Evolutionary conservation across 805 yeast genomes (phyloP).

Genomic region (Metschnikowia baotianmanensis): DNA sequence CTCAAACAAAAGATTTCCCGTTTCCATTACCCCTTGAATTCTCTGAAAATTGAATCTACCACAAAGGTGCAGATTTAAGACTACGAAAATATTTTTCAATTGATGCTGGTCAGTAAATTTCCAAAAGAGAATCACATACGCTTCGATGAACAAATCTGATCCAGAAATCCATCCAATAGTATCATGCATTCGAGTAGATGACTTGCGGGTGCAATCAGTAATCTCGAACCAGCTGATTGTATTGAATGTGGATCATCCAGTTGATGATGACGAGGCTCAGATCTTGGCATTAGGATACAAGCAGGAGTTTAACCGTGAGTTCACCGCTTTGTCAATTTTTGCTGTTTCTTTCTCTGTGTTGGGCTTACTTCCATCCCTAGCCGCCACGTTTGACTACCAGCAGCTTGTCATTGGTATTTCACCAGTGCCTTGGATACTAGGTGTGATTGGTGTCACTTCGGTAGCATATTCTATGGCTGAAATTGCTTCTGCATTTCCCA

Average conservation of each 20-base stretch:
- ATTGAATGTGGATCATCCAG: constrained; percentile 47
- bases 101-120: constrained; percentile 3
- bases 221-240: constrained; percentile 37
- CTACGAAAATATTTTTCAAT: not conserved
- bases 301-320: constrained; percentile 60
- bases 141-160: constrained; percentile 10
- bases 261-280: constrained; percentile 50
- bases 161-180: constrained; percentile 19
- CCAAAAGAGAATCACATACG: too few species aligned
- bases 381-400: constrained; percentile 60
- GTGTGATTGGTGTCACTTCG: constrained; percentile 51
- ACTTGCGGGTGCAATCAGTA: constrained; percentile 34
- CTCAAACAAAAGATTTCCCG: too few species aligned
- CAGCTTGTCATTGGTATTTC: constrained; percentile 60
- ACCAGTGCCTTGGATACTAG: constrained; percentile 60
- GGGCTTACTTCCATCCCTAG: constrained; percentile 63
- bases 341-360: constrained; percentile 63
- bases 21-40: too few species aligned
- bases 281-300: constrained; percentile 60
- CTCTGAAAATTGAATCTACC: too few species aligned
- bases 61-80: too few species aligned
- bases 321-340: constrained; percentile 55
- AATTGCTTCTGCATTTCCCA: constrained; percentile 63
- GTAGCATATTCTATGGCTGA: constrained; percentile 67
- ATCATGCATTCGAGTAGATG: constrained; percentile 35